Evolutionary conservation across 2,329 filamentous ascomycete genomes (phyloP), one percentile per base, ranked within the genome.

Genomic region (Ophiostoma ips): DNA sequence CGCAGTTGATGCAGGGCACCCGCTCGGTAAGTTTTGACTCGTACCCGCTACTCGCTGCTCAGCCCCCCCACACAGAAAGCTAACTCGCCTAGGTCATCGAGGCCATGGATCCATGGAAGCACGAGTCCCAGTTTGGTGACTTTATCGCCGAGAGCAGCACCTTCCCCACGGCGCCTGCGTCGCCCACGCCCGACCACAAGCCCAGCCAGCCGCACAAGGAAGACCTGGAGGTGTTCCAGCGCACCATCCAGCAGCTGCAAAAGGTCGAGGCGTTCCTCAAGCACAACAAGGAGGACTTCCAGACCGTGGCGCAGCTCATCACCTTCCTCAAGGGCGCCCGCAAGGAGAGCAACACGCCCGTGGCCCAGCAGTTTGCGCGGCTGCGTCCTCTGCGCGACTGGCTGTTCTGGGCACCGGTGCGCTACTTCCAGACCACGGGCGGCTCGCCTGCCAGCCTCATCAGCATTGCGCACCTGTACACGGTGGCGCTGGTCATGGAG

Each of bases 361-460:
- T 81, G 21, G 79, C 88, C 21, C 81, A 94, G 62, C 87, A 94
- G 61, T 96, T 95, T 62, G 84, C 88, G 60, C 84, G 89, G 56
- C 77, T 96, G 11, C 89, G 94, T 56, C 83, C 87, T 10, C 75
- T 98, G 52, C 78, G 89, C 50, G 85, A 86, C 58, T 95, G 90
- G 88, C 77, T 96, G 15, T 95, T 96, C 67, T 96, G 90, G 88
- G 79, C 95, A 50, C 92, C 92, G 1, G 81, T 95, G 33, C 80
- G 81, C 57, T 83, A 89, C 58, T 74, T 95, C 24, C 83, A 90
- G 62, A 30, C 81, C 56, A 84, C 82, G 44, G 79, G 83, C 47
- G 78, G 79, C 34, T 87, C 90, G 56, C 76, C 85, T 21, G 85
- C 79, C 53, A 83, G 87, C 1, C 73, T 95, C 57, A 73, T 94